Evolutionary conservation across 192 early-diverging fungal species (phyloP), one percentile per base, ranked within the genome.

Genomic region (Coemansia sp.): DNA sequence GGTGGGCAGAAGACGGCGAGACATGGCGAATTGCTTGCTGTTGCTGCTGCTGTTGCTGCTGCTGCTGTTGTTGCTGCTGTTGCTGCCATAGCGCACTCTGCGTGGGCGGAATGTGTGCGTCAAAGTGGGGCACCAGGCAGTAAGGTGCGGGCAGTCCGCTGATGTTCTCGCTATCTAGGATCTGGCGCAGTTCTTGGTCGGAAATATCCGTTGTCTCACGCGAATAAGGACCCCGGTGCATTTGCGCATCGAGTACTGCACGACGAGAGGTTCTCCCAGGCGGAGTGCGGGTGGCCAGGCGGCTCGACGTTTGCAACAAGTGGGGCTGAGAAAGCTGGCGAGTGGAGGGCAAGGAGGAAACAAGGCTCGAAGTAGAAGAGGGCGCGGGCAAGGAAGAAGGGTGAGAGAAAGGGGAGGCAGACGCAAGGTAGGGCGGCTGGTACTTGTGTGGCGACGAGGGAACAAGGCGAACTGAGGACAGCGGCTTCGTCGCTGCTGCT

Each of bases 141-240:
- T 78, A 78, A 13, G 71, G 71, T 10, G 68, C 67, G 11, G 77
- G 72, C 44, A 70, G 57, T 29, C 77, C 77, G 44, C 77, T 80
- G 52, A 80, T 80, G 65, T 80, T 74, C 37, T 80, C 77, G 60
- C 77, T 80, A 25, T 80, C 77, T 19, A 80, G 53, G 64, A 80
- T 80, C 64, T 80, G 77, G 47, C 72, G 71, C 48, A 80, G 65
- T 59, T 80, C 77, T 61, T 80, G 71, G 65, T 80, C 77, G 72
- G 71, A 70, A 33, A 80, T 80, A 53, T 80, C 72, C 62, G 77
- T 80, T 34, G 70, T 74, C 45, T 74, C 77, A 54, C 75, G 69
- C 50, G 70, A 68, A 62, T 78, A 78, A 57, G 75, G 75, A 53
- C 69, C 61, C 45, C 70, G 69, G 60, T 78, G 70, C 75, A 78